Conservation (phyloP, 768 basidiomycete species). For the Termitomyces sp. region DNA sequence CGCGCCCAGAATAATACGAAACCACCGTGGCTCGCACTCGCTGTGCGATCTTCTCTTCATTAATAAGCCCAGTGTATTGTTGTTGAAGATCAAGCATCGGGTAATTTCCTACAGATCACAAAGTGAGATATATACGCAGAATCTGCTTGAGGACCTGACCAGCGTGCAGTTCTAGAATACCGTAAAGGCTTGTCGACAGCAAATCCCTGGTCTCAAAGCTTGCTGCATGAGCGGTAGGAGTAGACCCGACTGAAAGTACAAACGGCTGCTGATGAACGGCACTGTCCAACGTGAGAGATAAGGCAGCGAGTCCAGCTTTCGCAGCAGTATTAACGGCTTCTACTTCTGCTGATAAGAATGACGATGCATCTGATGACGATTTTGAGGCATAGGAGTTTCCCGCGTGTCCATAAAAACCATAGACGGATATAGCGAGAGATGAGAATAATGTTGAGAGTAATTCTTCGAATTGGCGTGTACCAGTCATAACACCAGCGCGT, state of each 20-base stretch:
- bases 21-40: constrained; percentile 69
- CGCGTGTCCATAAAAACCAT: constrained; percentile 83
- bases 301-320: constrained; percentile 43
- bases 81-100: constrained; percentile 84
- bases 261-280: constrained; percentile 43
- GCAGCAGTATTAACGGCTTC: constrained; percentile 67
- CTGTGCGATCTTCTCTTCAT: constrained; percentile 54
- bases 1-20: constrained; percentile 75
- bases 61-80: constrained; percentile 66
- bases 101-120: constrained; percentile 59
- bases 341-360: constrained; percentile 67
- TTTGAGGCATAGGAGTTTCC: constrained; percentile 77
- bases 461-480: constrained; percentile 48
- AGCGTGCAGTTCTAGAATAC: constrained; percentile 73
- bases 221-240: constrained; percentile 82
- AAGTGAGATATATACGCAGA: background rate
- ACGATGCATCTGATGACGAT: constrained; percentile 58
- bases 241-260: constrained; percentile 80
- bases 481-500: constrained; percentile 65
- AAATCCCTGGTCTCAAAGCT: constrained; percentile 43
- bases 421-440: constrained; percentile 57
- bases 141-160: constrained; percentile 32
- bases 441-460: constrained; percentile 50
- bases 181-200: constrained; percentile 47
- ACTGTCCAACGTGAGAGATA: constrained; percentile 32